These are phyloP conservation scores for Phyllosticta citrichinensis DNA, from an alignment of 2,329 filamentous ascomycete species.

Conservation along the genomic window DNA sequence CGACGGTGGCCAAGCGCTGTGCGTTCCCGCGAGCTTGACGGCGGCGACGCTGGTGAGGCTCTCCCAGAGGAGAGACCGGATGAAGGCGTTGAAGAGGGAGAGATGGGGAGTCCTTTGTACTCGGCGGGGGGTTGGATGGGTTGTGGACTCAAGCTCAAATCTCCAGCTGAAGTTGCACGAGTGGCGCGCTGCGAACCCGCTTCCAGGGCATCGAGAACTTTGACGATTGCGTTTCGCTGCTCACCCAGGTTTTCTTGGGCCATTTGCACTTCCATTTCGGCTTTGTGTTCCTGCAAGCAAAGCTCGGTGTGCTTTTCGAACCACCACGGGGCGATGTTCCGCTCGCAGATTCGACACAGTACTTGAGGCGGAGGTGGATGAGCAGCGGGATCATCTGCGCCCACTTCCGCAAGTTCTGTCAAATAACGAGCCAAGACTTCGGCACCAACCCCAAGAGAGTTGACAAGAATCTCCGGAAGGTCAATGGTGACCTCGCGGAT, in stretches of 20 bases:
- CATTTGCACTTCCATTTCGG: constrained; percentile 96
- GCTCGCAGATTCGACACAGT: constrained; percentile 92
- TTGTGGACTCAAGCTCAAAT: constrained; percentile 13
- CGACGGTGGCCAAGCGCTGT: constrained; percentile 67
- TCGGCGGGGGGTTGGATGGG: constrained; percentile 48
- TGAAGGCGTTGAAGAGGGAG: constrained; percentile 56
- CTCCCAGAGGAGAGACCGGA: constrained; percentile 62
- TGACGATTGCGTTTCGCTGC: constrained; percentile 90
- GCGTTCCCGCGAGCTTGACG: constrained; percentile 57
- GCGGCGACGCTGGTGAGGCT: constrained; percentile 56
- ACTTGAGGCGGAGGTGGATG: constrained; percentile 76
- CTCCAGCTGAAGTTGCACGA: constrained; percentile 8
- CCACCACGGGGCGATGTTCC: constrained; percentile 97
- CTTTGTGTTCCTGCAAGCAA: constrained; percentile 88
- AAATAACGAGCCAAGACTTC: constrained; percentile 92
- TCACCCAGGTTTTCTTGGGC: constrained; percentile 86
- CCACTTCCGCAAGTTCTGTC: constrained; percentile 76
- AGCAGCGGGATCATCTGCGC: constrained; percentile 61
- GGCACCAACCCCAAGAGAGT: constrained; percentile 86
- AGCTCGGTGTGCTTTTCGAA: constrained; percentile 98
- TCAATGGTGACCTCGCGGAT: constrained; percentile 93
- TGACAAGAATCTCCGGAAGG: constrained; percentile 76
- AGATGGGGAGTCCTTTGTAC: constrained; percentile 82
- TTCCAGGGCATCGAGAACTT: constrained; percentile 85
- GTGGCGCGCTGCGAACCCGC: constrained; percentile 44